Base-by-base conservation (phyloP, 2,329 filamentous ascomycete species). In the Aspergillus proliferans region DNA sequence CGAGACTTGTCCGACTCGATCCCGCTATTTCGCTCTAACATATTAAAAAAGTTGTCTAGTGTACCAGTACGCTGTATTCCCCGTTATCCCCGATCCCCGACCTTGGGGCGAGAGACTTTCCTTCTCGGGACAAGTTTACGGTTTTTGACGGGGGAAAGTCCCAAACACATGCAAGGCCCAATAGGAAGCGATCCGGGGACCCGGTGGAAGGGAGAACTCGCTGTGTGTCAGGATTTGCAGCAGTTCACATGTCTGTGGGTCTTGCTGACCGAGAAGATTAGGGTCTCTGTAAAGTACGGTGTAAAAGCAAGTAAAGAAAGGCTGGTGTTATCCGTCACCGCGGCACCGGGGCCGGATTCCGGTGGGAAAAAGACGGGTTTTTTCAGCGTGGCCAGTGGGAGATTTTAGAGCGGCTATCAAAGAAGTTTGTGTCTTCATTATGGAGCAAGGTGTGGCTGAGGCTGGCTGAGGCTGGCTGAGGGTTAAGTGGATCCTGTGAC, bases 311-410 rank as follows among this genome's bases (percentile, higher is more conserved):
- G 26, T 30, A 22, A 39, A 18, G 15, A n/a, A 21, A 43, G 50
- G 48, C 26, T 12, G 49, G 47, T 58, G 48, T 51, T 58, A 66
- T 61, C 63, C 65, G 62, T 65, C 65, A 58, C 58, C 64, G 66
- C 64, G 66, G 66, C 61, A 67, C 58, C 59, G 58, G 64, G 61
- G 56, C 50, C 57, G 54, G 55, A 52, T 65, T 65, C 65, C 64
- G 64, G 47, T 66, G 55, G 50, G 47, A 47, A 47, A 40, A 21
- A 40, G 15, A 12, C n/a, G n/a, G 18, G 18, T 10, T 40, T 22
- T 15, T 15, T 12, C 38, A 19, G 38, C 10, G 15, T n/a, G 34
- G 14, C 34, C 34, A 36, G 14, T n/a, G n/a, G 34, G n/a, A 36
- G 8, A 18, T 18, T 19, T 19, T 40, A 40, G 18, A 19, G 38